Evolutionary conservation across 768 basidiomycete genomes (phyloP).

Genomic region (Phlebiopsis flavidoalba): DNA sequence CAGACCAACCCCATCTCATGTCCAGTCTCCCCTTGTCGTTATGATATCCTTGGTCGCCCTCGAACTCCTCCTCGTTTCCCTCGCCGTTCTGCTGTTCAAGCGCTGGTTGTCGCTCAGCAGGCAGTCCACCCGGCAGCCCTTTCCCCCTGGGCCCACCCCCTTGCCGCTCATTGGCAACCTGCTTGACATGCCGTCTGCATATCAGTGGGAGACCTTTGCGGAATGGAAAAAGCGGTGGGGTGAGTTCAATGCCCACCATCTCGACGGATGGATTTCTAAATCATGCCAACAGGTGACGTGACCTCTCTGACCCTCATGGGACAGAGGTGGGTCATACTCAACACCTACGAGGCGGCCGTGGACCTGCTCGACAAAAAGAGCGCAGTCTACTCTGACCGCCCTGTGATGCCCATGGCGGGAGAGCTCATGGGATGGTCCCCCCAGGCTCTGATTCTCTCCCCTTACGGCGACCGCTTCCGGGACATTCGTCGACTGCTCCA

Average conservation of each 20-base stretch:
- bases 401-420: constrained; percentile 16
- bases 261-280: neutral
- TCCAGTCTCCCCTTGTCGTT: neutral
- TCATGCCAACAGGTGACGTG: constrained; percentile 20
- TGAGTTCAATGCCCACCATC: constrained; percentile 1
- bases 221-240: constrained; percentile 26
- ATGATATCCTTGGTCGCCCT: neutral
- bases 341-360: constrained; percentile 18
- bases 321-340: constrained; percentile 25
- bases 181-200: constrained; percentile 7
- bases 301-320: constrained; percentile 23
- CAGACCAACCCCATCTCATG: neutral
- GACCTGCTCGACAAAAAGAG: constrained; percentile 27
- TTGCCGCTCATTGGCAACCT: constrained; percentile 10
- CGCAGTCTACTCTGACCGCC: constrained; percentile 21
- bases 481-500: constrained; percentile 38
- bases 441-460: constrained; percentile 31
- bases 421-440: constrained; percentile 22
- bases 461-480: constrained; percentile 36
- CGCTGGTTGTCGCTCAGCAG: neutral
- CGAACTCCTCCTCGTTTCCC: neutral
- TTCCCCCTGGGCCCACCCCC: constrained; percentile 7
- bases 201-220: constrained; percentile 22
- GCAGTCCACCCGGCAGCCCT: constrained; percentile 5
- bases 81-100: neutral